These are phyloP conservation scores for Physocladia obscura DNA, from an alignment of 192 early-diverging fungal species.

Conservation along the genomic window DNA sequence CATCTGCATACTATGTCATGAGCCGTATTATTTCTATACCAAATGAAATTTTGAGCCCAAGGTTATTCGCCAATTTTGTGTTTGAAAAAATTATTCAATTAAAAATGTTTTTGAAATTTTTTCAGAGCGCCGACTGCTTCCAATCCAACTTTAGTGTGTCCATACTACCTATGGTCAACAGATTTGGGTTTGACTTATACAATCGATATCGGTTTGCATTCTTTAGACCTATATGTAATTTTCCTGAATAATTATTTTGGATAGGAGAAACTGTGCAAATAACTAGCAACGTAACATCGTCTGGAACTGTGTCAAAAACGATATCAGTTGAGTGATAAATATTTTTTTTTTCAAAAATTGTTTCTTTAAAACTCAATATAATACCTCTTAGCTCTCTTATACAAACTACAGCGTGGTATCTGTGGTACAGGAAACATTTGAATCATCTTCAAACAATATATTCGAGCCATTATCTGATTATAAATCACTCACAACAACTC, in stretches of 20 bases:
- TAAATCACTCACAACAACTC: not conserved
- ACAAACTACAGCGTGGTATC: constrained; percentile 19
- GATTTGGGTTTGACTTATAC: not conserved
- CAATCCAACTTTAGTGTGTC: constrained; percentile 18
- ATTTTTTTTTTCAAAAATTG: not conserved
- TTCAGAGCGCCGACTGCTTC: constrained; percentile 1
- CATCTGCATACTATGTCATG: not conserved
- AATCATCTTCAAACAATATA: not conserved
- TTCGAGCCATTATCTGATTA: not conserved
- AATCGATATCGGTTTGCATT: constrained; percentile 7
- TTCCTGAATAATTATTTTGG: not conserved
- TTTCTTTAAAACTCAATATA: too few species aligned
- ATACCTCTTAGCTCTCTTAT: constrained; percentile 4
- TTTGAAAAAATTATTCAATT: not conserved
- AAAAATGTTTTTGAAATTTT: not conserved
- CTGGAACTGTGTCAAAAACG: not conserved
- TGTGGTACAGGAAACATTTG: not conserved
- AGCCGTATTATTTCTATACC: constrained; percentile 9
- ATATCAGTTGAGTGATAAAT: not conserved
- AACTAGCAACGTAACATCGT: not conserved
- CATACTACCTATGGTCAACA: constrained; percentile 2
- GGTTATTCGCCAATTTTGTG: not conserved
- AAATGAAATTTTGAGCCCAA: constrained; percentile 20
- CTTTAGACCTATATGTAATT: not conserved
- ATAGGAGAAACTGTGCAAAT: not conserved